Evolutionary conservation across 2,329 filamentous ascomycete species (phyloP), one percentile per base, ranked within the genome.

Genomic region (Fusarium sp.): DNA sequence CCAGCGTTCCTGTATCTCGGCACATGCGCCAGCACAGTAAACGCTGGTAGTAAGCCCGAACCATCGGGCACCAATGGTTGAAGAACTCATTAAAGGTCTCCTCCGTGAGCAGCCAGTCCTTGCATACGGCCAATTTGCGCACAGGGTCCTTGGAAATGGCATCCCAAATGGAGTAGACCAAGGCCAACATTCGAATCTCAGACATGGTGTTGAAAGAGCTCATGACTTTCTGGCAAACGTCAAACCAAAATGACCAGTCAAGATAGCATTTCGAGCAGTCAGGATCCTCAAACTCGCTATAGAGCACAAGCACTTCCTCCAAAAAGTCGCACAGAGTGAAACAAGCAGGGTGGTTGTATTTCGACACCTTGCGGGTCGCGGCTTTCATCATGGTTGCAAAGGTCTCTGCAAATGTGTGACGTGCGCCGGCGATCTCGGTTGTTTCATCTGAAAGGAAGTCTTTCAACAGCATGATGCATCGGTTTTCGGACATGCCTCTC

Each of bases 1-100:
- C 88, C 27, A 89, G 85, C 51, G 87, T 88, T 21, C 91, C 93
- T 58, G 91, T 89, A 77, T 92, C 93, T 70, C 95, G 88, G 72
- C 93, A 95, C 52, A 98, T 85, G 66, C 94, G 90, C 95, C 95
- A 98, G 82, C 94, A 97, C 27, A 97, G 82, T 55, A 98, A 84
- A 51, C 95, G 93, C 88, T 97, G 96, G 79, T 92, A 98, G 80
- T 97, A 98, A 19, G 94, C 92, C 68, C 95, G 89, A 27, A 97
- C 94, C 95, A 97, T 97, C 0, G 95, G 94, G 78, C 94, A 97
- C 94, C 95, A 97, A 78, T 97, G 94, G 78, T 93, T 95, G 83
- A 97, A 98, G 69, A 94, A 91, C 68, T 89, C 90, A 78, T 93
- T 90, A 79, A 97, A 97, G 5, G 92, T 88, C 31, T 91, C 86